phyloP scores from a whole-genome alignment of 208 protist genomes.

The Trypanosoma lewisi region DNA sequence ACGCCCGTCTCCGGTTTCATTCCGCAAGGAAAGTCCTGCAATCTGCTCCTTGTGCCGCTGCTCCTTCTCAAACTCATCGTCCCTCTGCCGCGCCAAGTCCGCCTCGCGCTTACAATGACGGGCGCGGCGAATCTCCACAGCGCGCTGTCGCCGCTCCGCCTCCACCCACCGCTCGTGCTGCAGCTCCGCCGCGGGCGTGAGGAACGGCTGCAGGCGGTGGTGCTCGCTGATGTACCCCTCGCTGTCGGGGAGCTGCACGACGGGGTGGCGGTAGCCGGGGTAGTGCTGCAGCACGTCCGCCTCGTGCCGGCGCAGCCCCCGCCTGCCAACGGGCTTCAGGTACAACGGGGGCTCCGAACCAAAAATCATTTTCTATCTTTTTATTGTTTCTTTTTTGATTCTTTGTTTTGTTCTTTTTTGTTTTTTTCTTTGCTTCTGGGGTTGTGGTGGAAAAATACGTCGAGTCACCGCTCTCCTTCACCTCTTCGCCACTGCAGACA shows the following conservation, averaged over 20 bases:
- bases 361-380: conserved; percentile 42
- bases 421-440: not conserved
- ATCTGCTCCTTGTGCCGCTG: conserved; percentile 26
- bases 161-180: conserved; percentile 27
- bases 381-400: not conserved
- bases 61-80: conserved; percentile 32
- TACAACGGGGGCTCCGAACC: conserved; percentile 63
- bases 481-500: not conserved
- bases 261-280: conserved; percentile 55
- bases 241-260: conserved; percentile 27
- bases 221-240: conserved; percentile 38
- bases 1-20: conserved; percentile 50
- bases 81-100: conserved; percentile 22
- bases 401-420: not conserved
- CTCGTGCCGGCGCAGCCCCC: conserved; percentile 57
- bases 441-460: not conserved
- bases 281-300: conserved; percentile 65
- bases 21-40: conserved; percentile 33
- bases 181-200: conserved; percentile 47
- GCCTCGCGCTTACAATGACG: conserved; percentile 29
- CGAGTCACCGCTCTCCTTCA: not conserved
- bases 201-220: conserved; percentile 43
- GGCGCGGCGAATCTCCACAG: conserved; percentile 20
- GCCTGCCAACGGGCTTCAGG: conserved; percentile 49
- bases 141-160: not conserved